phyloP scores from a whole-genome alignment of 129 eudicot species.

The Saposhnikovia divaricata region DNA sequence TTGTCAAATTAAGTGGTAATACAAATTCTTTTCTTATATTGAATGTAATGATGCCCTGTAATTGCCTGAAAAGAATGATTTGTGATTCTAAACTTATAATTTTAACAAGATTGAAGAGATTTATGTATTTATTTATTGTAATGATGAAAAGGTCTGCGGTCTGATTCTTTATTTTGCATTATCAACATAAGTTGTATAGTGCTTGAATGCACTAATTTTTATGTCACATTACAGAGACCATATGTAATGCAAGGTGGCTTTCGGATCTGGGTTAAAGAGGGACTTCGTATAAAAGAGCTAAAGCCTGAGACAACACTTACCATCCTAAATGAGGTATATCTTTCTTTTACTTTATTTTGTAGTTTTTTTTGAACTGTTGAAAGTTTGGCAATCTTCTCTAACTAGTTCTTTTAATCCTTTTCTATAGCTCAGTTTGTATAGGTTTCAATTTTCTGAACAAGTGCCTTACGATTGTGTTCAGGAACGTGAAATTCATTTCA shows the following conservation, averaged over 20 bases:
- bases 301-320: conserved; percentile 85
- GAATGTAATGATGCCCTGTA: not conserved
- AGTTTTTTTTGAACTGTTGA: not conserved
- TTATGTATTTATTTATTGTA: not conserved
- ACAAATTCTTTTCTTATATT: not conserved
- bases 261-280: conserved; percentile 73
- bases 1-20: not conserved
- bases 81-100: not conserved
- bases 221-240: conserved; percentile 45
- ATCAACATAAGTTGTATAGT: not conserved
- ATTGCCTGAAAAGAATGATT: not conserved
- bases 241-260: conserved; percentile 86
- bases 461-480: no score
- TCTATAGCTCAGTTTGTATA: not conserved
- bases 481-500: no score
- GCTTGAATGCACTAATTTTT: not conserved
- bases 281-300: conserved; percentile 77
- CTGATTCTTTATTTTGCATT: not conserved
- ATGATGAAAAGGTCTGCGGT: not conserved
- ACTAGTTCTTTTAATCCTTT: not conserved
- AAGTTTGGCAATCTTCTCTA: not conserved
- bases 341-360: not conserved
- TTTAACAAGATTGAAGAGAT: not conserved
- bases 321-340: conserved; percentile 76
- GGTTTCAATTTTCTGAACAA: not conserved